A percentile compares a stretch with the other conserved stretches of the same genome.
These are phyloP conservation scores for Pochonia chlamydosporia DNA, from an alignment of 2,329 filamentous ascomycete species.

Conservation along the genomic window DNA sequence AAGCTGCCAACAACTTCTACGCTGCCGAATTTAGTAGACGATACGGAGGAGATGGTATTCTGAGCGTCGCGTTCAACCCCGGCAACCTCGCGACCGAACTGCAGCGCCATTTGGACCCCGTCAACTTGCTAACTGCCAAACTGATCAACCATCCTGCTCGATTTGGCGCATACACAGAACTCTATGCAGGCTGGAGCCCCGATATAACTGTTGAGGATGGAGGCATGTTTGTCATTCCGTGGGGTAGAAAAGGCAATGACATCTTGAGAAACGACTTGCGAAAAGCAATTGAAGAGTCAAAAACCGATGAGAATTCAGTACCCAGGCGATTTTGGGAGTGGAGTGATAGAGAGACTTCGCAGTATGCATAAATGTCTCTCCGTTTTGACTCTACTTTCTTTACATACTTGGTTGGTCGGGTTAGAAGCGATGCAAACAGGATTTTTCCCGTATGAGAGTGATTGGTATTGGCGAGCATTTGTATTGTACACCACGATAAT, in stretches of 20 bases:
- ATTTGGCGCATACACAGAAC: slow-evolving; percentile 40
- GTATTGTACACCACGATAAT: no score
- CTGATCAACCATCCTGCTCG: slow-evolving; percentile 20
- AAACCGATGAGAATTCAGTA: slow-evolving; percentile 2
- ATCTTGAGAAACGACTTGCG: slow-evolving; percentile 3
- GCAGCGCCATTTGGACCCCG: slow-evolving; percentile 20
- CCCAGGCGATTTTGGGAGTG: slow-evolving; percentile 6
- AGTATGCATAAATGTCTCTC: slow-evolving; percentile 1
- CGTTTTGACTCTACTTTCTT: no score
- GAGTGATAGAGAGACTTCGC: slow-evolving; percentile 7
- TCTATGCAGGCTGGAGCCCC: slow-evolving; percentile 40
- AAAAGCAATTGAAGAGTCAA: slow-evolving; percentile 3
- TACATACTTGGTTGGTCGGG: no score
- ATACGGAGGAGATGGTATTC: slow-evolving; percentile 20
- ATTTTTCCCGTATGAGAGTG: no score
- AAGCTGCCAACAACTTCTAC: slow-evolving; percentile 26
- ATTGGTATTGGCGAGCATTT: no score
- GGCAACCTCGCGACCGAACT: slow-evolving; percentile 34
- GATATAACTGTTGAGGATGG: slow-evolving; percentile 29
- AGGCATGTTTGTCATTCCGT: slow-evolving; percentile 8
- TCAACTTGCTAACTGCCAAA: slow-evolving; percentile 10
- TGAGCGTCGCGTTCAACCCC: slow-evolving; percentile 30
- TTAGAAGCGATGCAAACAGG: no score
- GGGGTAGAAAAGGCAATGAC: slow-evolving; percentile 6
- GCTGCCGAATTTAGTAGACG: slow-evolving; percentile 23